Base-by-base conservation (phyloP, 352 stramenopile genomes). In the Globisporangium perplexum region DNA sequence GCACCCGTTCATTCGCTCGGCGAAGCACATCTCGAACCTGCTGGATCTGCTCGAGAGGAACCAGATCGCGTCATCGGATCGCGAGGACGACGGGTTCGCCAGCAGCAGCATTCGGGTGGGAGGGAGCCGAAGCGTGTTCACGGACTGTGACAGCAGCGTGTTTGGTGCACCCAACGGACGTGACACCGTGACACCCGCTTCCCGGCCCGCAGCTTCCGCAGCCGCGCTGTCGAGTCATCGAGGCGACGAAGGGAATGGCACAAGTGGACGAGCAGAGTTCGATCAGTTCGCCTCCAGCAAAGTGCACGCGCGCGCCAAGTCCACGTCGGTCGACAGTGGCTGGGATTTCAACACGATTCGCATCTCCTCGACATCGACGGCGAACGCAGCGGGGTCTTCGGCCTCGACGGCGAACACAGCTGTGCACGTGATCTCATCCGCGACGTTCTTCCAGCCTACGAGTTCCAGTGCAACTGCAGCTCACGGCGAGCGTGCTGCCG, bases 291-390 rank as follows among this genome's bases (percentile, higher is more conserved):
- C 65, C 36, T 68, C 57, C 48, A 62, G 63, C 43, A 83, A 71
- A 49, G 52, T 69, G 20, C 66, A 84, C 61, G 50, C 50, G 41
- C 72, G 70, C 60, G 48, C 60, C n/a, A 66, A 63, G 44, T 60
- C 66, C 48, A 65, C 66, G 14, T 73, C 65, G 3, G 59, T 74
- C 12, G 77, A 86, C 39, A 86, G 76, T 17, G 75, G 68, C 6
- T 92, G 82, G 82, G 79, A 92, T 65, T 92, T 92, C 41, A 78
- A 86, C 44, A 90, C 78, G 4, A 73, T 92, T 33, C 71, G 69
- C 15, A 63, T 90, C 17, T 83, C 74, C 1, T 74, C 70, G 10
- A 63, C 68, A 11, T 63, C 36, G 26, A n/a, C 39, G 7, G 43
- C 50, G 36, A 41, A 22, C 15, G 53, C 48, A 50, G 60, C 67